Percentiles rank a stretch among this genome's conserved stretches.
phyloP scores from a whole-genome alignment of 257 asterid species.

The Penstemon newberryi region DNA sequence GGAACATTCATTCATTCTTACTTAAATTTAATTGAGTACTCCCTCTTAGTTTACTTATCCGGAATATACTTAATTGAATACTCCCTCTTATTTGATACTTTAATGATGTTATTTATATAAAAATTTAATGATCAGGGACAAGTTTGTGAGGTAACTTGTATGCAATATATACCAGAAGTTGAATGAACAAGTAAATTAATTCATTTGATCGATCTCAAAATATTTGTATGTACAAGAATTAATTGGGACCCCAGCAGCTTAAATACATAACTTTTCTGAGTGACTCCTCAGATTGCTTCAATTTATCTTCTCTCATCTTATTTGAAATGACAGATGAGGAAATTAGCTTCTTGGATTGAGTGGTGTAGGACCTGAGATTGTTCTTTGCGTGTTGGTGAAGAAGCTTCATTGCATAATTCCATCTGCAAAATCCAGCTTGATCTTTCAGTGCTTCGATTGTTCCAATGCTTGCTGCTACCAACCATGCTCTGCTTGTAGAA shows the following conservation, averaged over 20 bases:
- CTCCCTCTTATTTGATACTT: no score
- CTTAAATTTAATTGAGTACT: no score
- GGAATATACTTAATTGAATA: no score
- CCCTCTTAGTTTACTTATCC: no score
- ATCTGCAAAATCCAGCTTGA: slow-evolving; percentile 35
- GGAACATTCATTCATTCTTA: no score
- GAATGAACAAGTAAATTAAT: no score
- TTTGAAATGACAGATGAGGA: background rate
- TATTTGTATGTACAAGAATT: background rate
- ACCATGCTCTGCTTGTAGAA: slow-evolving; percentile 36
- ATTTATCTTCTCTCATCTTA: slow-evolving; percentile 9
- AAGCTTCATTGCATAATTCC: slow-evolving; percentile 40
- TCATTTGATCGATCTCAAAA: no score
- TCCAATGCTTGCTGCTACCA: slow-evolving; percentile 44
- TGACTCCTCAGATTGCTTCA: slow-evolving; percentile 31
- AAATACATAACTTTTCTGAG: slow-evolving; percentile 38
- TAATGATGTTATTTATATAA: no score
- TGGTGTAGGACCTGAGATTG: slow-evolving; percentile 18
- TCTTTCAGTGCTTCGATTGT: slow-evolving; percentile 41
- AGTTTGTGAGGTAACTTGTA: no score
- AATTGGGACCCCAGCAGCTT: slow-evolving; percentile 35
- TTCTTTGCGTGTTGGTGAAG: slow-evolving; percentile 33
- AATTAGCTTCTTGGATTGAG: slow-evolving; percentile 15
- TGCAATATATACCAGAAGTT: no score
- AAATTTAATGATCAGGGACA: no score